Conservation (phyloP, 108 stramenopile species). For the Stephanodiscus triporus region DNA sequence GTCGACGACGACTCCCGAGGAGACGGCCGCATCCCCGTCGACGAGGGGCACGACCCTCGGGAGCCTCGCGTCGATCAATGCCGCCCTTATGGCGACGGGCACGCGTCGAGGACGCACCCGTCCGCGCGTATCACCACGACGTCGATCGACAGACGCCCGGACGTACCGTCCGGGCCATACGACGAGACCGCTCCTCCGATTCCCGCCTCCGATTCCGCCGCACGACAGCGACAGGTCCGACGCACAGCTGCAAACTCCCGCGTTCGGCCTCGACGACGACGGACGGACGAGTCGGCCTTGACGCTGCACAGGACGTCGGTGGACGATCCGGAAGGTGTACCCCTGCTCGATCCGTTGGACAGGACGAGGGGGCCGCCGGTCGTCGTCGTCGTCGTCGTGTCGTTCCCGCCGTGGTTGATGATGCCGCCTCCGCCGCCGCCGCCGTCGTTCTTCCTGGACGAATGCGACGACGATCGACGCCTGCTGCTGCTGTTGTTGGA, state of each 20-base stretch:
- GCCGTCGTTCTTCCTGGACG: no score
- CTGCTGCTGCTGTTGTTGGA: no score
- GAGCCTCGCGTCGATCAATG: slow-evolving; percentile 51
- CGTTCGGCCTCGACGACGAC: slow-evolving; percentile 57
- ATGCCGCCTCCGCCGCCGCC: no score
- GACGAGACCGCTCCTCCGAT: slow-evolving; percentile 54
- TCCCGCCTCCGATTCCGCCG: slow-evolving; percentile 30
- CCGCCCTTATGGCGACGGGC: slow-evolving; percentile 60
- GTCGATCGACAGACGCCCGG: no score
- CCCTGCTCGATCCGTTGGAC: slow-evolving; percentile 72
- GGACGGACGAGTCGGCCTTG: no score
- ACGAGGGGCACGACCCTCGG: no score
- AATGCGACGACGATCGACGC: no score
- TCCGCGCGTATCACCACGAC: no score
- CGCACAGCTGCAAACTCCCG: slow-evolving; percentile 62
- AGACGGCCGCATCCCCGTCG: slow-evolving; percentile 11
- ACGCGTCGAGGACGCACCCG: slow-evolving; percentile 73
- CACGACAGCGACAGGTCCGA: slow-evolving; percentile 56
- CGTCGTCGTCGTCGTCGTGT: slow-evolving; percentile 29
- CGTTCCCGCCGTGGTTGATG: background rate
- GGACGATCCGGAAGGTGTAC: slow-evolving; percentile 65
- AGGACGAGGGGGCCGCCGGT: slow-evolving; percentile 16
- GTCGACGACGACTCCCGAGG: background rate
- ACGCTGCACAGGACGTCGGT: no score
- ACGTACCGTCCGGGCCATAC: no score